Conservation (phyloP, 768 basidiomycete species). For the Lactifluus echinatus region DNA sequence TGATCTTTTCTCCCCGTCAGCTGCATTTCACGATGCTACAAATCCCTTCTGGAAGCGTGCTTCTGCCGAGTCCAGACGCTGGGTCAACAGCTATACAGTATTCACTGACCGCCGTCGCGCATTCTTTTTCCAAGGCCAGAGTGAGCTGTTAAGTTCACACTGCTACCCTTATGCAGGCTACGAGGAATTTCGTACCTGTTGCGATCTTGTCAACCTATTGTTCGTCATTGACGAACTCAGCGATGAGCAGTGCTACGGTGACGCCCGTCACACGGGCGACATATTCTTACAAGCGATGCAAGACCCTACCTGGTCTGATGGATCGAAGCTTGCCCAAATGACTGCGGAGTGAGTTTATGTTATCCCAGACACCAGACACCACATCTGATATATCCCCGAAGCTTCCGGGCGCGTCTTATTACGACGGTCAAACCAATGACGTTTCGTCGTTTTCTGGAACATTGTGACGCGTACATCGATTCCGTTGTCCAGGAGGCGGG, state of each 20-base stretch:
- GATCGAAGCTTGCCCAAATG: conserved; percentile 48
- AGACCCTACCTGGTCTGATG: conserved; percentile 44
- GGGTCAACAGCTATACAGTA: conserved; percentile 53
- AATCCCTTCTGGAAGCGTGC: conserved; percentile 52
- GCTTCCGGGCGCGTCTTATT: conserved; percentile 44
- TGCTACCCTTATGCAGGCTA: conserved; percentile 51
- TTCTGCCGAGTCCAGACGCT: conserved; percentile 47
- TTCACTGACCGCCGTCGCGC: conserved; percentile 53
- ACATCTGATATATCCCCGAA: conserved; percentile 22
- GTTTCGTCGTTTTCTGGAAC: conserved; percentile 40
- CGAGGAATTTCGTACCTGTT: conserved; percentile 49
- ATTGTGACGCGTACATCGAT: conserved; percentile 48
- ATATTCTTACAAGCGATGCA: conserved; percentile 46
- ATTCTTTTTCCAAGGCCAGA: conserved; percentile 54
- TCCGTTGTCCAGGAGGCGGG: conserved; percentile 53
- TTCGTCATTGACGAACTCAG: conserved; percentile 64
- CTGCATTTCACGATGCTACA: conserved; percentile 36
- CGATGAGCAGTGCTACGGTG: conserved; percentile 52
- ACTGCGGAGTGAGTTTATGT: conserved; percentile 45
- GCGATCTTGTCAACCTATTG: conserved; percentile 57
- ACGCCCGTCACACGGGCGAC: conserved; percentile 45
- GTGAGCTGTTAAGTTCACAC: conserved; percentile 53
- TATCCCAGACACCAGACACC: neutral
- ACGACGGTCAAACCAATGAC: conserved; percentile 38
- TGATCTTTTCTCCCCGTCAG: conserved; percentile 41